phyloP scores from a whole-genome alignment of 768 basidiomycete species.

The Suillus sp. region DNA sequence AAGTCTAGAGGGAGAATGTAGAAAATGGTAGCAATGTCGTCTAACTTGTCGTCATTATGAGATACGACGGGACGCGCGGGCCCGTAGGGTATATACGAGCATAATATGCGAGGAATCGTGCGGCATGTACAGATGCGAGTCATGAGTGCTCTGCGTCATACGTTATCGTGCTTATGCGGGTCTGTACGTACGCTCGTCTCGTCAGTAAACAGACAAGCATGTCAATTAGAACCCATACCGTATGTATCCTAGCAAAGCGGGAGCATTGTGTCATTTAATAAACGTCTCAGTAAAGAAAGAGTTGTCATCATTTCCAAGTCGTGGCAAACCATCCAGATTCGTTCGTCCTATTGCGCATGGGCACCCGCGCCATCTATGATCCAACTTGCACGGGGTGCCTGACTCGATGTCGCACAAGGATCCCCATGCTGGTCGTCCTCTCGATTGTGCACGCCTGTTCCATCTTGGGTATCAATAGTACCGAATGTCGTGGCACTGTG shows the following conservation, averaged over 20 bases:
- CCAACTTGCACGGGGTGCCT: conserved; percentile 17
- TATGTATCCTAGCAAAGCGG: not conserved
- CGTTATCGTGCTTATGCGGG: not conserved
- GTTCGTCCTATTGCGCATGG: not conserved
- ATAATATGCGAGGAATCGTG: conserved; percentile 6
- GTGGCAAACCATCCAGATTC: not conserved
- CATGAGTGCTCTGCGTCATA: conserved; percentile 7
- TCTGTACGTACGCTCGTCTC: conserved; percentile 19
- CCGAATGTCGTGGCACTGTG: conserved; percentile 36
- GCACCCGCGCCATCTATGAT: not conserved
- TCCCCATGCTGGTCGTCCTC: conserved; percentile 12
- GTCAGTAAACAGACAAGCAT: not conserved
- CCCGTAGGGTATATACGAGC: conserved; percentile 6
- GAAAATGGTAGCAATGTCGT: not conserved
- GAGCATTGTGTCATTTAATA: conserved; percentile 4
- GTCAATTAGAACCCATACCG: conserved; percentile 12
- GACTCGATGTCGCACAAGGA: conserved; percentile 15
- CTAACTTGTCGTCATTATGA: conserved; percentile 18
- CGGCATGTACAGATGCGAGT: conserved; percentile 5
- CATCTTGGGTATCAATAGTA: conserved; percentile 29
- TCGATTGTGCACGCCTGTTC: conserved; percentile 2
- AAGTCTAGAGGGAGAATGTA: not conserved
- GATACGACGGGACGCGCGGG: conserved; percentile 25
- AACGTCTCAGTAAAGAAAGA: not conserved
- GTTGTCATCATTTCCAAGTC: not conserved